Percentiles rank a stretch among this genome's conserved stretches.
Evolutionary conservation across 768 basidiomycete genomes (phyloP).

Genomic region (Rickenella mellea): DNA sequence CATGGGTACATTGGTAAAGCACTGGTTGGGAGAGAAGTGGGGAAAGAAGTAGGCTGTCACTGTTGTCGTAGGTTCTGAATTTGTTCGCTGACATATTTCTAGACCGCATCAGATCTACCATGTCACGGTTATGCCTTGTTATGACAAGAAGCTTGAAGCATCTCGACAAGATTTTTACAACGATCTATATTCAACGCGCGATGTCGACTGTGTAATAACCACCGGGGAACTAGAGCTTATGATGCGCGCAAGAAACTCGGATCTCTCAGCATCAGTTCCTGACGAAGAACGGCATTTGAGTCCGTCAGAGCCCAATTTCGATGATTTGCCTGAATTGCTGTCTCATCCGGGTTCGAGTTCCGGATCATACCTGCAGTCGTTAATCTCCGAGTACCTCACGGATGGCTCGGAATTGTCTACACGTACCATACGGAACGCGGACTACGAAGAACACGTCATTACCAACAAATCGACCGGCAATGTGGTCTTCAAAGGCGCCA

Average conservation of each 20-base stretch:
- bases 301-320: conserved; percentile 4
- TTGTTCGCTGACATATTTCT: no score
- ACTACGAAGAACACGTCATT: conserved; percentile 71
- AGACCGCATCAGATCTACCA: conserved; percentile 90
- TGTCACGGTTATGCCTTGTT: conserved; percentile 97
- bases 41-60: conserved; percentile 49
- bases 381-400: conserved; percentile 48
- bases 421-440: conserved; percentile 57
- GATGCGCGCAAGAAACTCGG: conserved; percentile 75
- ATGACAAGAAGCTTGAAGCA: conserved; percentile 98
- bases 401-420: conserved; percentile 36
- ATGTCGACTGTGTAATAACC: conserved; percentile 96
- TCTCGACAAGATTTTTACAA: conserved; percentile 90
- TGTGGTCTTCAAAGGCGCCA: conserved; percentile 83
- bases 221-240: conserved; percentile 89
- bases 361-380: conserved; percentile 82
- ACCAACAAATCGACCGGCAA: conserved; percentile 35
- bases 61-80: background rate
- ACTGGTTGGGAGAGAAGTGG: conserved; percentile 67
- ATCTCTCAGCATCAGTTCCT: conserved; percentile 49
- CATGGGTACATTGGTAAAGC: conserved; percentile 90
- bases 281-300: conserved; percentile 30
- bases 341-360: conserved; percentile 79
- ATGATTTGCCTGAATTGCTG: conserved; percentile 60
- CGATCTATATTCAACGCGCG: conserved; percentile 70